Percentiles rank a stretch among this genome's conserved stretches.
phyloP scores from a whole-genome alignment of 208 protist species.

The Leishmania tropica region DNA sequence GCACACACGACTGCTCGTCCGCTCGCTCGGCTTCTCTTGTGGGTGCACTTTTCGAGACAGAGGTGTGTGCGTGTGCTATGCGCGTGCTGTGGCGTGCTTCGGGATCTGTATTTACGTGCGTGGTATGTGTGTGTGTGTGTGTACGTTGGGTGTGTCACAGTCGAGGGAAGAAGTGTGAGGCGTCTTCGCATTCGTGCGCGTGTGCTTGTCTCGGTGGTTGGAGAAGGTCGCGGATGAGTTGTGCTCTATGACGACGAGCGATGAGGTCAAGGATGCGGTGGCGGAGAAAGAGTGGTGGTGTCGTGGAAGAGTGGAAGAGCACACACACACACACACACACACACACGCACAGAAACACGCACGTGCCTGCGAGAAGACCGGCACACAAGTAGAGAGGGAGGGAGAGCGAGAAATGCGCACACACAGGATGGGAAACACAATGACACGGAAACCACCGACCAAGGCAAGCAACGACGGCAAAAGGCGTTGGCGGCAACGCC shows the following conservation, averaged over 20 bases:
- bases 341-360: neutral
- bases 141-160: neutral
- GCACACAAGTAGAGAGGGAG: neutral
- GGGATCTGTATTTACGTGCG: neutral
- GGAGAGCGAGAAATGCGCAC: neutral
- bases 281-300: constrained; percentile 1
- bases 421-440: neutral
- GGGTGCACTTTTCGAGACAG: neutral
- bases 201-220: constrained; percentile 11
- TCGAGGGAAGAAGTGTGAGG: neutral
- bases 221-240: neutral
- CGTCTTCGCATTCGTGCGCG: constrained; percentile 16
- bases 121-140: constrained; percentile 7
- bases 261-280: neutral
- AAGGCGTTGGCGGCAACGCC: constrained; percentile 7
- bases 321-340: neutral
- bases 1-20: neutral
- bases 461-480: neutral
- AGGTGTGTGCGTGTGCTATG: too few species aligned
- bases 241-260: neutral
- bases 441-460: constrained; percentile 5
- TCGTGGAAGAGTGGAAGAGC: neutral
- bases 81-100: too few species aligned
- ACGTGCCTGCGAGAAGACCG: constrained; percentile 3
- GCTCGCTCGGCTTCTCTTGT: neutral